Evolutionary conservation across 495 filamentous ascomycete genomes (phyloP), one percentile per base, ranked within the genome.

Genomic region (Tuber microsphaerosporum): DNA sequence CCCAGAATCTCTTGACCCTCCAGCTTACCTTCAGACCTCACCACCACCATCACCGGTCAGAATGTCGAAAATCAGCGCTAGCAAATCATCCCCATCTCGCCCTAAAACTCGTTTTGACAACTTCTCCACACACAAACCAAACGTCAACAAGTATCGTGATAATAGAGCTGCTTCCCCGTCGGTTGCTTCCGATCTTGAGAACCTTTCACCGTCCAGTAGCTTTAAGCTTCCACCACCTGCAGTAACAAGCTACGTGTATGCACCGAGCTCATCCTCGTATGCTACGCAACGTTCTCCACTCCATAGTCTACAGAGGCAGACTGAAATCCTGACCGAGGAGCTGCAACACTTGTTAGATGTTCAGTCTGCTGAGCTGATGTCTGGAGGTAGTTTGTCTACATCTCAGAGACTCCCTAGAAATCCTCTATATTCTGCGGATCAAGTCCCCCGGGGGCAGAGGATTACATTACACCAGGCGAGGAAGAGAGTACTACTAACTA

Each of bases 271-370:
- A 7, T 78, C 75, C 37, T 51, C 70, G 10, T 79, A 79, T 73
- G 45, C 75, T n/a, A 61, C 77, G 22, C 81, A 82, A 68, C 69
- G 74, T 7, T 79, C 73, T 37, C 81, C 81, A 68, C 74, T 87
- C 70, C 74, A 87, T 69, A 74, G 79, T 69, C 75, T 89, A 39
- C 85, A 87, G 51, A 82, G 88, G 69, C 87, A 86, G 73, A 88
- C 91, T 75, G 85, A 83, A 39, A 84, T 88, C 72, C 89, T 97
- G 26, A 90, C 97, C 76, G 86, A 86, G 48, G 90, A 94, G 70
- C 87, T 98, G 7, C 94, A 98, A 83, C 82, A 85, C 41, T 84
- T 97, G 7, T 88, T 98, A 42, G 94, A 98, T 84, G 91, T 92
- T 0, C 94, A 98, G 84, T 90, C 91, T 69, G 88, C 90, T 51